Conservation (phyloP, 768 basidiomycete genomes). For the Melanogaster broomeanus region DNA sequence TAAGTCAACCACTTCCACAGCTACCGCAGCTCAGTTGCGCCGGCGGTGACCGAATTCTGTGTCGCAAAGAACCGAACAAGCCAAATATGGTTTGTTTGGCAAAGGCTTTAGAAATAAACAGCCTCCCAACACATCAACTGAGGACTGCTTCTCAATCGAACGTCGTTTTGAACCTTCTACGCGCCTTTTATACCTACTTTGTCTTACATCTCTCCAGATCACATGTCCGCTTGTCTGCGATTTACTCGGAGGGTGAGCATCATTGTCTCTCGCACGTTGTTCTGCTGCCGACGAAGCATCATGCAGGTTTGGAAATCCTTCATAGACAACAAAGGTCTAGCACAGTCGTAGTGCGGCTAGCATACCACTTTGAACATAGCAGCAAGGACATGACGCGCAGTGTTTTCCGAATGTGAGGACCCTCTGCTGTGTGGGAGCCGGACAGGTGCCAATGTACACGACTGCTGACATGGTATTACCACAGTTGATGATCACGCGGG, state of each 20-base stretch:
- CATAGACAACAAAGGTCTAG: conserved; percentile 68
- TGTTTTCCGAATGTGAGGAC: conserved; percentile 74
- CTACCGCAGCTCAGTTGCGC: conserved; percentile 14
- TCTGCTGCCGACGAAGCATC: conserved; percentile 3
- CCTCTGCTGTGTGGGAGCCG: neutral
- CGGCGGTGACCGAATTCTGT: conserved; percentile 26
- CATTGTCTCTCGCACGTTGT: neutral
- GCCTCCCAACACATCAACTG: neutral
- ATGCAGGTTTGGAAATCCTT: conserved; percentile 79
- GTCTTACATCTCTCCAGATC: neutral
- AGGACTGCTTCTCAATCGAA: too few relatives aligned
- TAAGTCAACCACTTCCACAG: conserved; percentile 9
- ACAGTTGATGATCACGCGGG: conserved; percentile 64
- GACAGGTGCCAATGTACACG: neutral
- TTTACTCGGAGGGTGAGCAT: conserved; percentile 61
- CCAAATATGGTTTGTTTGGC: conserved; percentile 23
- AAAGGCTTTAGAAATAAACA: conserved; percentile 32
- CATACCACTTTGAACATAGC: conserved; percentile 3
- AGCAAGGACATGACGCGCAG: conserved; percentile 71
- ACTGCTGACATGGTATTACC: neutral
- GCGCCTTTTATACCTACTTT: neutral
- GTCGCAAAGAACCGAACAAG: conserved; percentile 4
- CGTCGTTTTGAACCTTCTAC: neutral
- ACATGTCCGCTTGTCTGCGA: conserved; percentile 71
- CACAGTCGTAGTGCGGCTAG: neutral